A percentile compares a stretch with the other conserved stretches of the same genome.
These are phyloP conservation scores for Saraca asoca DNA, from an alignment of 331 rosid species.

Conservation along the genomic window DNA sequence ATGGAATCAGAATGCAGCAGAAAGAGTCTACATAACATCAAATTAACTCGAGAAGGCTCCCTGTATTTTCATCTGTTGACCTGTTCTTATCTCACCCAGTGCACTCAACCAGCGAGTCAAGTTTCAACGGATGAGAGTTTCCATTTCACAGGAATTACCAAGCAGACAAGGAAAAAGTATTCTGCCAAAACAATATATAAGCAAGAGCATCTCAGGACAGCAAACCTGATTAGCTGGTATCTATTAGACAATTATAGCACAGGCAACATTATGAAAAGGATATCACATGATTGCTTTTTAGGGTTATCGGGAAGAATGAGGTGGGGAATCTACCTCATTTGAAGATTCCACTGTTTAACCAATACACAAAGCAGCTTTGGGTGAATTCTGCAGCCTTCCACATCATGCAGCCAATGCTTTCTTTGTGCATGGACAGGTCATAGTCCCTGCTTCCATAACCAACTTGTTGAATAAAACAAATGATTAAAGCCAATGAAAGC, in stretches of 20 bases:
- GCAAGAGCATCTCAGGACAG: slow-evolving; percentile 26
- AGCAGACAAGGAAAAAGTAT: slow-evolving; percentile 15
- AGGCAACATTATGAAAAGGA: slow-evolving; percentile 24
- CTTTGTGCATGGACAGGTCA: slow-evolving; percentile 51
- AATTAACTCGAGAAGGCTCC: slow-evolving; percentile 17
- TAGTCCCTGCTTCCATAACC: slow-evolving; percentile 53
- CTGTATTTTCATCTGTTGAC: slow-evolving; percentile 25
- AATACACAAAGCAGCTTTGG: slow-evolving; percentile 37
- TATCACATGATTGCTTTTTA: slow-evolving; percentile 1
- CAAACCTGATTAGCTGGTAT: slow-evolving; percentile 24
- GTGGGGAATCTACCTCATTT: slow-evolving; percentile 61
- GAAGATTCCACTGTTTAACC: slow-evolving; percentile 56
- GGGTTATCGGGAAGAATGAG: slow-evolving; percentile 18
- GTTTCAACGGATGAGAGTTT: slow-evolving; percentile 32
- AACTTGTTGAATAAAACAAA: slow-evolving; percentile 52
- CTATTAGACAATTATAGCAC: slow-evolving; percentile 27
- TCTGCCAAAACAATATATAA: slow-evolving; percentile 14
- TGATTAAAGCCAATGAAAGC: slow-evolving; percentile 53
- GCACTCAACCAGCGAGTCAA: slow-evolving; percentile 29
- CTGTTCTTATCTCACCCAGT: slow-evolving; percentile 26
- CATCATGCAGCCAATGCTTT: slow-evolving; percentile 60
- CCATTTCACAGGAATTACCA: slow-evolving; percentile 40
- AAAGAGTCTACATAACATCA: slow-evolving; percentile 7
- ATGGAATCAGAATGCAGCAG: slow-evolving; percentile 27
- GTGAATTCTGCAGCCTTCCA: slow-evolving; percentile 49